phyloP scores from a whole-genome alignment of 2,329 filamentous ascomycete genomes.

The Alternaria alternata region DNA sequence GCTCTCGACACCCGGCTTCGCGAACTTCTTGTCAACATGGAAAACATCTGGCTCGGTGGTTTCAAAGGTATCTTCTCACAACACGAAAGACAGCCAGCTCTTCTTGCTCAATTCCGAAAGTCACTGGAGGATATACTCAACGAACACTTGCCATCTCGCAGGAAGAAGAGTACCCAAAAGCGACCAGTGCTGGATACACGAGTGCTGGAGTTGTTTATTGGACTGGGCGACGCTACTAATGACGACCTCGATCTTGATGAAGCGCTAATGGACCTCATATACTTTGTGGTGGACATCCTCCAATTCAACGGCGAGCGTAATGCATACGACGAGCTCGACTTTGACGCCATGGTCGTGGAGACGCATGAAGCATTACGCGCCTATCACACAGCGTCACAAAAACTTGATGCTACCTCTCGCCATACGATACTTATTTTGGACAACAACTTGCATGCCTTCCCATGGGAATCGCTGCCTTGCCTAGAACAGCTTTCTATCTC shows the following conservation, averaged over 20 bases:
- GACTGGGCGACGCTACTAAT: slow-evolving; percentile 76
- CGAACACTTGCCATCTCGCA: slow-evolving; percentile 84
- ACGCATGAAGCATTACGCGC: slow-evolving; percentile 82
- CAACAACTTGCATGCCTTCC: slow-evolving; percentile 88
- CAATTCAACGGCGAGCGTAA: slow-evolving; percentile 97
- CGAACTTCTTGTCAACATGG: slow-evolving; percentile 82
- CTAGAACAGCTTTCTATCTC: slow-evolving; percentile 81
- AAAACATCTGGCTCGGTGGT: slow-evolving; percentile 92
- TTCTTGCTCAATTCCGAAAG: slow-evolving; percentile 78
- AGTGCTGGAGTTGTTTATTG: slow-evolving; percentile 88
- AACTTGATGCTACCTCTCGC: slow-evolving; percentile 50
- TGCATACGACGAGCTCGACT: slow-evolving; percentile 97
- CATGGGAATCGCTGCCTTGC: slow-evolving; percentile 95
- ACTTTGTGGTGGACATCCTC: slow-evolving; percentile 94
- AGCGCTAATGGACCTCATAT: slow-evolving; percentile 87
- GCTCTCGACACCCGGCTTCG: slow-evolving; percentile 78
- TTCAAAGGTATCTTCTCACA: slow-evolving; percentile 95
- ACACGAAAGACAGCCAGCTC: slow-evolving; percentile 66
- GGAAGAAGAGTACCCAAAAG: slow-evolving; percentile 63
- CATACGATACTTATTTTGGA: slow-evolving; percentile 93
- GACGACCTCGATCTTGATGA: slow-evolving; percentile 82
- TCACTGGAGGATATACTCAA: slow-evolving; percentile 81
- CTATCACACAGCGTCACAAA: slow-evolving; percentile 68
- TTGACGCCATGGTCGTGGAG: slow-evolving; percentile 89
- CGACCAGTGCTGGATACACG: slow-evolving; percentile 65